A percentile compares a stretch with the other conserved stretches of the same genome.
Conservation (phyloP, 345 rosid genomes). For the Eucalyptus paniculata region DNA sequence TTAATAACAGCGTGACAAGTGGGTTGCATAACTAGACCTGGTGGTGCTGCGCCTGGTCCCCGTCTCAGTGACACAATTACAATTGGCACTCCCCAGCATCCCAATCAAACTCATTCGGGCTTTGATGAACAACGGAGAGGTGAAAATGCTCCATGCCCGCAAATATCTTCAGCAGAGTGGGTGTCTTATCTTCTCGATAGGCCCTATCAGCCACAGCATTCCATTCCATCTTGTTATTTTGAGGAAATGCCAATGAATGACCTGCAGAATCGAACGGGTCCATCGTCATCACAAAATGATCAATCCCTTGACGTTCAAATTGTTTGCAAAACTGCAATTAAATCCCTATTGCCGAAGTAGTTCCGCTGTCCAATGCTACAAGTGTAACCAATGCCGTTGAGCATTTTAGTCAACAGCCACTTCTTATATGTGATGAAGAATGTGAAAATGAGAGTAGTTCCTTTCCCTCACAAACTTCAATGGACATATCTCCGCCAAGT, state of each 20-base stretch:
- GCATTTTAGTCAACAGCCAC: too few species aligned
- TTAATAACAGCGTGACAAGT: neutral
- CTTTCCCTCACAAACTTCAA: too few species aligned
- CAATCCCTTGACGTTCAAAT: neutral
- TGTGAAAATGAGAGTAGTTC: too few species aligned
- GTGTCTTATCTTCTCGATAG: neutral
- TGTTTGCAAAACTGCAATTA: too few species aligned
- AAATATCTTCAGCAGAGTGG: neutral
- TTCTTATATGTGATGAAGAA: too few species aligned
- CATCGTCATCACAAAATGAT: neutral
- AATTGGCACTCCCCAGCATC: neutral
- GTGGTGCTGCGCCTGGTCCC: neutral
- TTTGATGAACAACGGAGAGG: neutral
- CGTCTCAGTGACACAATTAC: neutral
- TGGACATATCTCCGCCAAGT: too few species aligned
- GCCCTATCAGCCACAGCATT: neutral
- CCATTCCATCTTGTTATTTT: neutral
- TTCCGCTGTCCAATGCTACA: too few species aligned
- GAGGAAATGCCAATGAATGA: neutral
- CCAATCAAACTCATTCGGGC: neutral
- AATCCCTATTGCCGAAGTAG: too few species aligned
- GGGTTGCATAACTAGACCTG: neutral
- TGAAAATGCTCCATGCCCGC: neutral
- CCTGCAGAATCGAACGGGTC: neutral
- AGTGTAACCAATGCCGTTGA: fast-evolving